Evolutionary conservation across 2,329 filamentous ascomycete genomes (phyloP), one percentile per base, ranked within the genome.

Genomic region (Cercospora sojina): DNA sequence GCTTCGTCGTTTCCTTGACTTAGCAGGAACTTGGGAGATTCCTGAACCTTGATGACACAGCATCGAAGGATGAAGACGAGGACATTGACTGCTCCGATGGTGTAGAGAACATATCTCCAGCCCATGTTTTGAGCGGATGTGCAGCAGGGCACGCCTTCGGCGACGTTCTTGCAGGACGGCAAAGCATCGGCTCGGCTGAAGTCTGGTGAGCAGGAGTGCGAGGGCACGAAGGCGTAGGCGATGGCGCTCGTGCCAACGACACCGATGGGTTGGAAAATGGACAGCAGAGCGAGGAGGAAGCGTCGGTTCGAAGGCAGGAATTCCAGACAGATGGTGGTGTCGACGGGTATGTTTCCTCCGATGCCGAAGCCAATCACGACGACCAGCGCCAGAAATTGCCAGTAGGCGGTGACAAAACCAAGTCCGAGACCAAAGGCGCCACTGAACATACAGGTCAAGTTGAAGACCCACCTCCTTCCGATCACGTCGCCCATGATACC

Each of bases 11-110:
- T 75, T 9, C 85, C 85, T 12, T 80, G 78, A 49, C 82, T 83
- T 7, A 88, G 77, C 5, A 86, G 79, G 69, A 85, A 88, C 71
- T 88, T 88, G 0, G 86, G 86, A 1, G 85, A 87, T 70, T 88
- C 86, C 67, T 81, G 82, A 56, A 88, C 83, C 4, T 79, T 78
- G 70, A 88, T 83, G 41, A 88, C 72, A 1, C 84, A 81, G 41
- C 87, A 80, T 20, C 86, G 84, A 1, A 84, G 71, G 53, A 87
- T 73, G 51, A 86, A 87, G 12, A 82, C 74, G 12, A 76, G 63
- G 1, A 82, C 68, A 0, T 80, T 82, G 47, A 81, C 74, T 0
- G 73, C 74, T 0, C 80, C 80, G 6, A 82, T 73, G 16, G 77
- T 80, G 67, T 78, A 80, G 41, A 81, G 69, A 5, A 81, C 69